phyloP scores from a whole-genome alignment of 140 eudicot species.

The Stevia rebaudiana region DNA sequence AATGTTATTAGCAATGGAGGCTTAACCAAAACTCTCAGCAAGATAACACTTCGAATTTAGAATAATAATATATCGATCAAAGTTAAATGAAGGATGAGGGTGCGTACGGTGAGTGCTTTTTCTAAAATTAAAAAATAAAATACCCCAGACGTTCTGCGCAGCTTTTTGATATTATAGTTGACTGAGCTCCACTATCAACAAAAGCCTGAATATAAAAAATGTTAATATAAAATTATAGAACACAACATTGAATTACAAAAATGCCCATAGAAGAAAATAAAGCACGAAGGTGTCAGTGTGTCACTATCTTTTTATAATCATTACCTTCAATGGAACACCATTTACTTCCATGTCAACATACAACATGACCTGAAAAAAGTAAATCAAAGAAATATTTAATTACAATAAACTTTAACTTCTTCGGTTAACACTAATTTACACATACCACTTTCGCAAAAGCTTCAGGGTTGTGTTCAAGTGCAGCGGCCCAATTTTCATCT shows the following conservation, averaged over 20 bases:
- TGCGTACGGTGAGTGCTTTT: not conserved
- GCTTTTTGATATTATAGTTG: slow-evolving; percentile 92
- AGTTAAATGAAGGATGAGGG: not conserved
- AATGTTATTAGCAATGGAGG: not conserved
- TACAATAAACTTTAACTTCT: not conserved
- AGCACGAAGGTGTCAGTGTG: slow-evolving; percentile 3
- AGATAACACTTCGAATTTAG: not conserved
- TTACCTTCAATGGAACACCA: slow-evolving; percentile 93
- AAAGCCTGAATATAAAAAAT: slow-evolving; percentile 55
- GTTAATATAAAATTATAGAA: not conserved
- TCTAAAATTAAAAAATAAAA: slow-evolving; percentile 1
- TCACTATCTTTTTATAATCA: not conserved
- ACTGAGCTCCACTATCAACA: slow-evolving; percentile 99
- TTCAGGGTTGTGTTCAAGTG: slow-evolving; percentile 91
- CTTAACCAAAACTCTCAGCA: not conserved
- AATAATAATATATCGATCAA: not conserved
- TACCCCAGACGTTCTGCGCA: slow-evolving; percentile 97
- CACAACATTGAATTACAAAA: not conserved
- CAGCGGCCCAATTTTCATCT: slow-evolving; percentile 97
- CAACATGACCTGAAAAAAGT: slow-evolving; percentile 79
- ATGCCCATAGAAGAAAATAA: slow-evolving; percentile 12
- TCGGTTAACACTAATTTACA: not conserved
- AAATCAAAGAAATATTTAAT: not conserved
- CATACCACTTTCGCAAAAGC: slow-evolving; percentile 92
- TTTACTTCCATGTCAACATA: slow-evolving; percentile 98